Evolutionary conservation across 2,329 filamentous ascomycete species (phyloP).

Genomic region (Xylariaceae sp.): DNA sequence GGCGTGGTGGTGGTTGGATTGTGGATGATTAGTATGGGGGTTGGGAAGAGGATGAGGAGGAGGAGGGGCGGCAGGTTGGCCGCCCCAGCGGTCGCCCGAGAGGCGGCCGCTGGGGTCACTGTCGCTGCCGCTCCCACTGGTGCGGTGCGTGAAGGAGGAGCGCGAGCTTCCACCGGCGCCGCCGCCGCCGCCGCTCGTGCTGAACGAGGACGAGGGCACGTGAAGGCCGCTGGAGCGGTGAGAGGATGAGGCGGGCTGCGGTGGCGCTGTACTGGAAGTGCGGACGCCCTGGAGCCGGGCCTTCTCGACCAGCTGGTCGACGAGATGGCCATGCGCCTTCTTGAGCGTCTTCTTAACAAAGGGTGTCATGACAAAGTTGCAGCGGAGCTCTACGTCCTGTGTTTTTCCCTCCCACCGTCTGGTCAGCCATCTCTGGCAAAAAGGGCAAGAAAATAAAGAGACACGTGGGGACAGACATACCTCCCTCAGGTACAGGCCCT

Average conservation of each 20-base stretch:
- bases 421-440: too few relatives aligned
- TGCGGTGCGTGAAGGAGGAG: background rate
- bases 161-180: background rate
- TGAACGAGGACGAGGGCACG: background rate
- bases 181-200: background rate
- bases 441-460: too few relatives aligned
- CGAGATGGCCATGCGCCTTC: slow-evolving; percentile 63
- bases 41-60: too few relatives aligned
- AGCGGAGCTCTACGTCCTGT: slow-evolving; percentile 69
- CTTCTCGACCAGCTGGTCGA: slow-evolving; percentile 53
- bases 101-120: background rate
- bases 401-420: too few relatives aligned
- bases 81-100: too few relatives aligned
- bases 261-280: too few relatives aligned
- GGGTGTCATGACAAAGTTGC: slow-evolving; percentile 64
- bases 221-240: too few relatives aligned
- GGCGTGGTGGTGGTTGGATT: too few relatives aligned
- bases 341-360: slow-evolving; percentile 82
- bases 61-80: too few relatives aligned
- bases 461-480: slow-evolving; percentile 9
- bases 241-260: too few relatives aligned
- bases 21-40: too few relatives aligned
- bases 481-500: slow-evolving; percentile 74
- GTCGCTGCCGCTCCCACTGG: background rate
- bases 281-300: slow-evolving; percentile 29